Evolutionary conservation across 805 yeast species (phyloP), one percentile per base, ranked within the genome.

Genomic region (Starmerella cellae): DNA sequence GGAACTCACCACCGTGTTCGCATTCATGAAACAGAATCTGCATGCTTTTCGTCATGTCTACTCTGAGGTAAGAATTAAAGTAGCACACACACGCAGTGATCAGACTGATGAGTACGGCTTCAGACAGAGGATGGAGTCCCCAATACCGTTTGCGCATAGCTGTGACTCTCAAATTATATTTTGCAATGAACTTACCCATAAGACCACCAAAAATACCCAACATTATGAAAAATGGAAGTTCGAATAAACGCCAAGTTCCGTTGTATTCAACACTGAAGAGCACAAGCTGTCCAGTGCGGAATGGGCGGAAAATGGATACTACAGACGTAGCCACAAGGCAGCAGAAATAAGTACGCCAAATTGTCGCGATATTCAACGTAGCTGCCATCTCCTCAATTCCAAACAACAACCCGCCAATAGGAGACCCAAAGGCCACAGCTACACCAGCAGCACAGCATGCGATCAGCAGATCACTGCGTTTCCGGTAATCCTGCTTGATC

Each of bases 401-500:
- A 59, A 93, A 91, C 31, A 91, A 62, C 1, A 91, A 97, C 14
- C 99, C 99, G 27, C 99, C 99, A 30, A 54, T 52, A 0, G 98
- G 98, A 11, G 87, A 75, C 0, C 95, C 97, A 66, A 91, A 91
- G 0, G 97, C 98, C 8, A 91, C 97, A 0, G 97, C 97, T 8
- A 91, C 97, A 41, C 99, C 99, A 1, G 98, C 95, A 3, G 95
- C 97, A 9, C 95, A 73, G 3, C 95, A 79, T 0, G 98, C 95
- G 1, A 88, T 77, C 41, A 91, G 63, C 41, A 79, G 73, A 48
- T 81, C 87, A 22, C 68, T 48, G 48, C 58, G 55, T 48, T 62
- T 55, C 38, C 63, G 58, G 45, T 63, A 65, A 34, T 57, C 60
- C 29, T 60, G 44, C 43, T 79, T 67, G 35, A 32, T 18, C 9